A percentile compares a stretch with the other conserved stretches of the same genome.
Conservation (phyloP, 2,329 filamentous ascomycete species). For the Pyricularia grisea region DNA sequence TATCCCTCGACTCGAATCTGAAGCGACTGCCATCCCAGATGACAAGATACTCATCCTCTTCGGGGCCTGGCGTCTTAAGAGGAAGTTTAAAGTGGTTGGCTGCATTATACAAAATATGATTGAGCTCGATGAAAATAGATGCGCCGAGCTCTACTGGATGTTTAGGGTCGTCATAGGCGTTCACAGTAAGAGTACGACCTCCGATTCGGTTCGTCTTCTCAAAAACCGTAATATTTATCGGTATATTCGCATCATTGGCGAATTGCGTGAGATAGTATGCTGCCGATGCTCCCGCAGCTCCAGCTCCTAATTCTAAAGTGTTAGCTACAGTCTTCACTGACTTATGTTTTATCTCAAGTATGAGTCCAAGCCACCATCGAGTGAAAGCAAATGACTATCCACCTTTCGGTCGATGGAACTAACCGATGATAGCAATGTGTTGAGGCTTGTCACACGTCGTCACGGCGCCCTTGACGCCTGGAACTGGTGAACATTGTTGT, state of each 20-base stretch:
- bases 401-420: background rate
- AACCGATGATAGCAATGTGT: slow-evolving; percentile 22
- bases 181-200: slow-evolving; percentile 77
- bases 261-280: slow-evolving; percentile 75
- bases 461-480: background rate
- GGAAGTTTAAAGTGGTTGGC: slow-evolving; percentile 61
- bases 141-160: slow-evolving; percentile 79
- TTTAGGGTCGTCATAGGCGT: slow-evolving; percentile 58
- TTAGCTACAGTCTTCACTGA: background rate
- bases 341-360: background rate
- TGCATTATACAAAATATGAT: slow-evolving; percentile 72
- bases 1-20: slow-evolving; percentile 54
- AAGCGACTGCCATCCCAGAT: slow-evolving; percentile 79
- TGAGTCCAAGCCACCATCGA: background rate
- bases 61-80: slow-evolving; percentile 32
- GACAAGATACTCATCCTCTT: slow-evolving; percentile 51
- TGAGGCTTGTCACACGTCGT: slow-evolving; percentile 7
- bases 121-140: slow-evolving; percentile 82
- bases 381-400: background rate
- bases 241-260: slow-evolving; percentile 48
- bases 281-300: slow-evolving; percentile 76
- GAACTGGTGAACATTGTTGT: background rate
- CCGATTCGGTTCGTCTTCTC: slow-evolving; percentile 72
- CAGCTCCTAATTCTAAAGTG: slow-evolving; percentile 55
- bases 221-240: slow-evolving; percentile 76